Percentiles rank a stretch among this genome's conserved stretches.
These are phyloP conservation scores for Teunomyces panamensis DNA, from an alignment of 805 yeast genomes.

Conservation along the genomic window DNA sequence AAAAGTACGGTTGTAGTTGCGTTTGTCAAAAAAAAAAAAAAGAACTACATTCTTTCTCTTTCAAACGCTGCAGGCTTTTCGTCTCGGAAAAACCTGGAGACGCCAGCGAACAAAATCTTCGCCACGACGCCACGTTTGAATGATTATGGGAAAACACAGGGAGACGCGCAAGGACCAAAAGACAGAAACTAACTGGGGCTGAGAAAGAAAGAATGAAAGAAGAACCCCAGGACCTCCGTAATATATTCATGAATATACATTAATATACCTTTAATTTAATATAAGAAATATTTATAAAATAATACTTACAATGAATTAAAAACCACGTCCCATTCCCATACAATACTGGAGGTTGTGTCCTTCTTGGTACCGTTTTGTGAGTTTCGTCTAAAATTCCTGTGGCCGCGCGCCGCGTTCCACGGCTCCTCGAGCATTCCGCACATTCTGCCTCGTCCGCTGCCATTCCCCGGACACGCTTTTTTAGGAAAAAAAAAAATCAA, in stretches of 20 bases:
- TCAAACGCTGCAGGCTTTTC: not conserved
- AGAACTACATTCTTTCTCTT: too few relatives aligned
- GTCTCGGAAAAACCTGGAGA: not conserved
- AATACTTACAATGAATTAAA: too few relatives aligned
- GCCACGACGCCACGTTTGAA: not conserved
- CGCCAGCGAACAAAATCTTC: too few relatives aligned
- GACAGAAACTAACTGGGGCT: not conserved
- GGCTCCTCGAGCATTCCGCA: not conserved
- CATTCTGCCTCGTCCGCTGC: not conserved
- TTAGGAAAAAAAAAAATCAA: not conserved
- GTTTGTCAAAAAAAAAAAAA: too few relatives aligned
- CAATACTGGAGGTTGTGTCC: not conserved
- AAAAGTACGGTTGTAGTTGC: too few relatives aligned
- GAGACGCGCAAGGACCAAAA: not conserved
- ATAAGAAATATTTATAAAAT: too few relatives aligned
- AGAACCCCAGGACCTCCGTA: not conserved
- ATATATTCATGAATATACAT: too few relatives aligned
- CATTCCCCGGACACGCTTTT: constrained; percentile 3
- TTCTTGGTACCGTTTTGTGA: not conserved
- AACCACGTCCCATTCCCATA: too few relatives aligned
- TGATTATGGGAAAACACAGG: not conserved
- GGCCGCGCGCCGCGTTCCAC: not conserved
- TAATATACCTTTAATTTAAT: too few relatives aligned
- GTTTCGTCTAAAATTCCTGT: not conserved
- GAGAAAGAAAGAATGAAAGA: not conserved